These are phyloP conservation scores for Floccularia luteovirens DNA, from an alignment of 768 basidiomycete species.

Conservation along the genomic window DNA sequence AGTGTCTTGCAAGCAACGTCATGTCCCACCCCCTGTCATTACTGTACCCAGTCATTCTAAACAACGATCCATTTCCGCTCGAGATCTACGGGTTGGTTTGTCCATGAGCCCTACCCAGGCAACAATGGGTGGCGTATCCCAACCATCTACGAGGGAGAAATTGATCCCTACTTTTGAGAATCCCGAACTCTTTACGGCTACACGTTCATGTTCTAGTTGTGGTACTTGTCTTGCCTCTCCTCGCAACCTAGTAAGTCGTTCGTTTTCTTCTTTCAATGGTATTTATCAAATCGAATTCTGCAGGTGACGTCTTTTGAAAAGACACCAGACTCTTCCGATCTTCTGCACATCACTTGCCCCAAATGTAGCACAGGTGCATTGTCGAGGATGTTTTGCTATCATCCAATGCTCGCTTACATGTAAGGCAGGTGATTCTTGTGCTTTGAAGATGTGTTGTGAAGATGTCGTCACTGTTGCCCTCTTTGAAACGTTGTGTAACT, in stretches of 20 bases:
- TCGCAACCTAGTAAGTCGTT: slow-evolving; percentile 13
- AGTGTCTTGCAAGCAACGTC: too few species aligned
- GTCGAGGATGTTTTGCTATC: slow-evolving; percentile 23
- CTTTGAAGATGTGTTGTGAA: slow-evolving; percentile 21
- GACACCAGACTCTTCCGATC: background rate
- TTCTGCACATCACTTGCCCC: slow-evolving; percentile 19
- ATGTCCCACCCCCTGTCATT: too few species aligned
- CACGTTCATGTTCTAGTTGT: slow-evolving; percentile 18
- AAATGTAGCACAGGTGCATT: slow-evolving; percentile 19
- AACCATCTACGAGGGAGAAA: background rate
- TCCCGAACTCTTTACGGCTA: slow-evolving; percentile 14
- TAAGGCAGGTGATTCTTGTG: slow-evolving; percentile 16
- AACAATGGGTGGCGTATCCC: slow-evolving; percentile 1
- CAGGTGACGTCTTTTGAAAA: background rate
- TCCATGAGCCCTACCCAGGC: slow-evolving; percentile 9
- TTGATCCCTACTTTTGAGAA: background rate
- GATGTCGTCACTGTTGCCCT: slow-evolving; percentile 21
- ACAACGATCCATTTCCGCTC: slow-evolving; percentile 12
- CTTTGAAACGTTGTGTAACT: slow-evolving; percentile 22
- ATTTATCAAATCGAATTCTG: background rate
- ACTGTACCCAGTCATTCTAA: slow-evolving; percentile 7
- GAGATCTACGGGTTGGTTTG: slow-evolving; percentile 14
- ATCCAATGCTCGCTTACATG: slow-evolving; percentile 15
- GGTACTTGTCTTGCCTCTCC: slow-evolving; percentile 13
- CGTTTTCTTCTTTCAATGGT: background rate